Conservation (phyloP, 78 protist species). For the Protostelium mycophagum region DNA sequence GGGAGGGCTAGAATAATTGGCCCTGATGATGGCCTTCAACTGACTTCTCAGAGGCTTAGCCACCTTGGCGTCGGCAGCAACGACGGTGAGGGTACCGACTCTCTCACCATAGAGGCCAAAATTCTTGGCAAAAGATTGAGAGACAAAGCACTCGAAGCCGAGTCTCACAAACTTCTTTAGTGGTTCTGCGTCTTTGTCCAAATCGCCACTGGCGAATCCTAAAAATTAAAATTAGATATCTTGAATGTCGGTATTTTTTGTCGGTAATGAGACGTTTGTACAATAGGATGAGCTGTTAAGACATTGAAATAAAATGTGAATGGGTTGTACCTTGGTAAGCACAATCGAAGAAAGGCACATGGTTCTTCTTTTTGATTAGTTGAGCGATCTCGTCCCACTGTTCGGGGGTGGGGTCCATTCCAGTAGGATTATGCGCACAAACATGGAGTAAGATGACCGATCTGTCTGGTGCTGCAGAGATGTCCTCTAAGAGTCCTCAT, state of each 20-base stretch:
- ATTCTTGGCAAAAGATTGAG: slow-evolving; percentile 95
- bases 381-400: slow-evolving; percentile 88
- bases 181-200: slow-evolving; percentile 83
- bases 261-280: not conserved
- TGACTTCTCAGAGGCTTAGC: slow-evolving; percentile 68
- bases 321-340: slow-evolving; percentile 99
- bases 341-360: slow-evolving; percentile 83
- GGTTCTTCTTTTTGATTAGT: slow-evolving; percentile 44
- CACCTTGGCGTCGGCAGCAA: not conserved
- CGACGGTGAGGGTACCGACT: slow-evolving; percentile 56
- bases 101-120: slow-evolving; percentile 96
- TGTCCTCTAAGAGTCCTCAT: slow-evolving; percentile 10
- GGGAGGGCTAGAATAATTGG: slow-evolving; percentile 95
- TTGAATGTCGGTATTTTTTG: no score
- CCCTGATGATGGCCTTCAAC: slow-evolving; percentile 79
- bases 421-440: slow-evolving; percentile 99
- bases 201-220: slow-evolving; percentile 89
- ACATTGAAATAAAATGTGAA: no score
- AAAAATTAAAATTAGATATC: no score
- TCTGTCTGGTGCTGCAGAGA: slow-evolving; percentile 61
- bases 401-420: slow-evolving; percentile 93
- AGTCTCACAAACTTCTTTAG: slow-evolving; percentile 52
- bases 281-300: not conserved
- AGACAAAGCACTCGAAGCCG: slow-evolving; percentile 41
- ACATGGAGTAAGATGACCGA: slow-evolving; percentile 89